A percentile compares a stretch with the other conserved stretches of the same genome.
Conservation (phyloP, 805 yeast species). For the Ogataea sp. region DNA sequence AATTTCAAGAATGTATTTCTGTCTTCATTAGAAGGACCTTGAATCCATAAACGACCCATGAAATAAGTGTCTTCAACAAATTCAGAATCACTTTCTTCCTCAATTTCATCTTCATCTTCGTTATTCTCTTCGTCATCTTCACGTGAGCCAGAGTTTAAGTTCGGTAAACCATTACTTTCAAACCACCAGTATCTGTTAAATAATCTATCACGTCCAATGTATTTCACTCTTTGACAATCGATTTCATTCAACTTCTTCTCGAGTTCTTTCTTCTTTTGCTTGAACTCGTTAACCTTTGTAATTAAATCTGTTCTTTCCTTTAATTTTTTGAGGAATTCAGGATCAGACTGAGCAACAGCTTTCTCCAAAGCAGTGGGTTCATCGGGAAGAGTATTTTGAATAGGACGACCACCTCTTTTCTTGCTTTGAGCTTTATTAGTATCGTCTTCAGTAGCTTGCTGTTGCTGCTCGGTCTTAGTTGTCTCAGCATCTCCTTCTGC, state of each 20-base stretch:
- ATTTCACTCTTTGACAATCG: constrained; percentile 69
- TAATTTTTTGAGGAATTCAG: constrained; percentile 35
- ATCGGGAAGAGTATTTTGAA: constrained; percentile 17
- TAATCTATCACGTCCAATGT: constrained; percentile 75
- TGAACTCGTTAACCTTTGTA: constrained; percentile 35
- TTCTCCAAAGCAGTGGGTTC: constrained; percentile 27
- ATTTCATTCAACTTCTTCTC: constrained; percentile 59
- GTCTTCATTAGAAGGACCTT: constrained; percentile 67
- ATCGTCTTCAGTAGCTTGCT: constrained; percentile 9
- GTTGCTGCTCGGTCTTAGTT: constrained; percentile 15
- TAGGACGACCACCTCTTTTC: constrained; percentile 19
- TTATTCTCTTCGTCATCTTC: constrained; percentile 19
- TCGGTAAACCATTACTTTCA: constrained; percentile 76
- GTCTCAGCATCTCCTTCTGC: constrained; percentile 14
- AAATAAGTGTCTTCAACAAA: constrained; percentile 52
- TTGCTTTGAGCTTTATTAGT: too few species aligned
- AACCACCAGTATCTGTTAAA: constrained; percentile 95
- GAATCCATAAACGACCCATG: constrained; percentile 85
- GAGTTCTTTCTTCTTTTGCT: constrained; percentile 39
- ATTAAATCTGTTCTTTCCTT: constrained; percentile 35
- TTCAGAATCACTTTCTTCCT: constrained; percentile 32
- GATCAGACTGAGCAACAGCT: constrained; percentile 31
- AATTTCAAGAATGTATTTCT: constrained; percentile 16
- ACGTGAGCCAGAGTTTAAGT: constrained; percentile 15
- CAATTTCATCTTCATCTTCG: constrained; percentile 28